Base-by-base conservation (phyloP, 2,329 filamentous ascomycete genomes). In the Ophiostoma angusticollis region DNA sequence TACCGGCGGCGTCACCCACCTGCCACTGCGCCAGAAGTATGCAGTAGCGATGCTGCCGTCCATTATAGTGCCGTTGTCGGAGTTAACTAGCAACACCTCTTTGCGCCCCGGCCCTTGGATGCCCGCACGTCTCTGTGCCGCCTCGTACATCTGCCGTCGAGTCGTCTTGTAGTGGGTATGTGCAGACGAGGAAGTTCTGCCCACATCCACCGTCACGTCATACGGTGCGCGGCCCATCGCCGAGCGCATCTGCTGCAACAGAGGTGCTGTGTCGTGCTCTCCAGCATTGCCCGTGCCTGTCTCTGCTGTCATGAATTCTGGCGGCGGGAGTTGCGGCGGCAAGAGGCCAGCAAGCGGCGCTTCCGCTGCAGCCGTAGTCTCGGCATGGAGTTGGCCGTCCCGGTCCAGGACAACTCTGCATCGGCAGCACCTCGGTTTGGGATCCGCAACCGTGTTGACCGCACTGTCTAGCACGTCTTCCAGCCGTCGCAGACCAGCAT, bases 151-250 rank as follows among this genome's bases (percentile, higher is more conserved):
- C 9, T 65, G 61, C 12, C 89, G 74, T 34, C 69, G 64, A 0
- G 83, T 91, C 0, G 89, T 96, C 58, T 98, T 96, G 63, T 82
- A 83, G 42, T 79, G 77, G 0, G 87, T 94, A 52, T 80, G 82
- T n/a, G 74, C 68, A 1, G 72, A 73, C 29, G 58, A 57, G 7
- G 47, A 27, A 0, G 65, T 69, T n/a, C 39, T 39, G n/a, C 47
- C 41, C 9, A 41, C 39, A 48, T 75, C 70, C 3, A 72, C 42
- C 1, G 66, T 43, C 3, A 75, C 54, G 3, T 61, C 57, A 43
- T 62, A 71, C 1, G 52, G 52, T 1, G 56, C 51, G 1, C 28
- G 11, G 16, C 33, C 36, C n/a, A 49, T 42, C 19, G 50, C 54
- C 1, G 45, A 41, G 9, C 50, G 57, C 12, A 46, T 25, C 12